A percentile compares a stretch with the other conserved stretches of the same genome.
These are phyloP conservation scores for Saccharomycopsis lassenensis DNA, from an alignment of 805 yeast genomes.

Conservation along the genomic window DNA sequence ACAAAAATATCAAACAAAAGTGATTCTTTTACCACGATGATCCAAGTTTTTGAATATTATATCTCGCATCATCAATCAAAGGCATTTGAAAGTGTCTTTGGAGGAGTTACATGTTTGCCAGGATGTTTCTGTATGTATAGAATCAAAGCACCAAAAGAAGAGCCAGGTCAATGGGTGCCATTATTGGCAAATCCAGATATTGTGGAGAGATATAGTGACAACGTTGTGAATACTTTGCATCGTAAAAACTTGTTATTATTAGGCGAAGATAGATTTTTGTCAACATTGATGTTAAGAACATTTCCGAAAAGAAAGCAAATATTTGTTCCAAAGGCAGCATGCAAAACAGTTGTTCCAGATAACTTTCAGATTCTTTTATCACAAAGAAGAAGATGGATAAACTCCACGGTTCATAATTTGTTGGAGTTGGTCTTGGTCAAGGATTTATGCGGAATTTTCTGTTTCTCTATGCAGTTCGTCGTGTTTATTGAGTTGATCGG, in stretches of 20 bases:
- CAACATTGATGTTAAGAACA: conserved; percentile 77
- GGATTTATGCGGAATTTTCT: conserved; percentile 88
- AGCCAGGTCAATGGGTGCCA: conserved; percentile 82
- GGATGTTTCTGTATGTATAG: conserved; percentile 93
- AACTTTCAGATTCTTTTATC: conserved; percentile 68
- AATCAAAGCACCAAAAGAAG: conserved; percentile 79
- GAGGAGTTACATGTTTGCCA: conserved; percentile 90
- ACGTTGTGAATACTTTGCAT: conserved; percentile 74
- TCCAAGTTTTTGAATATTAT: conserved; percentile 88
- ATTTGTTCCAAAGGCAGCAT: conserved; percentile 83
- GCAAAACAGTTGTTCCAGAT: conserved; percentile 87
- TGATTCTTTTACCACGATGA: conserved; percentile 82
- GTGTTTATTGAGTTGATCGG: conserved; percentile 77
- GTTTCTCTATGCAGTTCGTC: conserved; percentile 91
- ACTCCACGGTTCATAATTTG: conserved; percentile 86
- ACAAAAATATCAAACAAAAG: conserved; percentile 80
- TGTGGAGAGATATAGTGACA: conserved; percentile 83
- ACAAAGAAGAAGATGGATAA: conserved; percentile 95
- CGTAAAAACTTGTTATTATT: conserved; percentile 72
- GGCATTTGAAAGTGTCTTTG: conserved; percentile 91
- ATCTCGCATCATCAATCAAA: conserved; percentile 91
- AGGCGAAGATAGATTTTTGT: conserved; percentile 84
- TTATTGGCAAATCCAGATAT: conserved; percentile 87
- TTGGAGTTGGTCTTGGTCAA: conserved; percentile 77
- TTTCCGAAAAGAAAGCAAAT: conserved; percentile 84